Conservation (phyloP, 148 eudicot genomes). For the Rhododendron mucronatum region DNA sequence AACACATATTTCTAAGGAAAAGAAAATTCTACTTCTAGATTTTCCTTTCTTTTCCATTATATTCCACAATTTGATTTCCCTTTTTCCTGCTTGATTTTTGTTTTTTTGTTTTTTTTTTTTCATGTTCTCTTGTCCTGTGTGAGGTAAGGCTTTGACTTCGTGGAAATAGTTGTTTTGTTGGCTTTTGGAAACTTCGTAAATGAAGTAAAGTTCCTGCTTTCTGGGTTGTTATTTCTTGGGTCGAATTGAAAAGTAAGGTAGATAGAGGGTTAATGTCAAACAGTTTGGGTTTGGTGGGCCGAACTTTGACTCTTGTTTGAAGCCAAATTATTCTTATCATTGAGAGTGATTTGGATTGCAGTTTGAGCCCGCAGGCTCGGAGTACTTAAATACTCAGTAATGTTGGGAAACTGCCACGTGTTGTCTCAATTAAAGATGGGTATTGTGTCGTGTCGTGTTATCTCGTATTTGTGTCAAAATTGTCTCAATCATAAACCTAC, state of each 20-base stretch:
- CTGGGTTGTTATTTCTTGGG: not conserved
- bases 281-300: not conserved
- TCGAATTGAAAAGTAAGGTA: not conserved
- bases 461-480: too few species aligned
- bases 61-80: not conserved
- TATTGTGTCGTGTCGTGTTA: too few species aligned
- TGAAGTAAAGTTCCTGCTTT: not conserved
- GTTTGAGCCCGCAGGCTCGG: not conserved
- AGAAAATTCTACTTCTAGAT: not conserved
- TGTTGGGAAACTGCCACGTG: too few species aligned
- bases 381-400: too few species aligned
- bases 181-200: not conserved
- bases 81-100: not conserved
- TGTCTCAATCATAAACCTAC: too few species aligned
- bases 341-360: not conserved
- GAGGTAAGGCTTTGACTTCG: not conserved
- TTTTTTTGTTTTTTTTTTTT: not conserved
- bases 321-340: not conserved
- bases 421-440: too few species aligned
- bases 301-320: constrained; percentile 3
- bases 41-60: not conserved
- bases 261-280: not conserved
- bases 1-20: not conserved
- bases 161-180: not conserved
- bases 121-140: not conserved